Evolutionary conservation across 805 yeast genomes (phyloP).

Genomic region (Ogataea zsoltii): DNA sequence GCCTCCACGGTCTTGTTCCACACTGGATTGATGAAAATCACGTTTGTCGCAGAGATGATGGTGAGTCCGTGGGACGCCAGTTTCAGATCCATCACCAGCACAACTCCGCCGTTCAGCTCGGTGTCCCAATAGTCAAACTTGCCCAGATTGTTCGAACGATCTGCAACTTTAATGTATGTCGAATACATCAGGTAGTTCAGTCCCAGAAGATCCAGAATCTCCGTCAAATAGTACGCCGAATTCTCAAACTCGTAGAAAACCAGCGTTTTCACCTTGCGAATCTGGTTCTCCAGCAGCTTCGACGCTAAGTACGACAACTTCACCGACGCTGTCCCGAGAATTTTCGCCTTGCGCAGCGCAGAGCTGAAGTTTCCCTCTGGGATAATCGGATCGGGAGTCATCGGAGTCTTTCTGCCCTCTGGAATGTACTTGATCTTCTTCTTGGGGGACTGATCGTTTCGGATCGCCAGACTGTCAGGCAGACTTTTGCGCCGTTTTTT

Average conservation of each 20-base stretch:
- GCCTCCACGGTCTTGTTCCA: slow-evolving; percentile 73
- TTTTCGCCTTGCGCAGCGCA: slow-evolving; percentile 34
- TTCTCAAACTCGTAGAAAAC: slow-evolving; percentile 74
- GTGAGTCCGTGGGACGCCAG: slow-evolving; percentile 72
- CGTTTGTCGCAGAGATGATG: slow-evolving; percentile 65
- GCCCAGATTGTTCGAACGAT: slow-evolving; percentile 53
- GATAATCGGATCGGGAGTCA: slow-evolving; percentile 29
- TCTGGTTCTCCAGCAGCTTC: slow-evolving; percentile 53
- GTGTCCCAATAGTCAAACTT: slow-evolving; percentile 46
- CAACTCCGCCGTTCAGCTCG: slow-evolving; percentile 49
- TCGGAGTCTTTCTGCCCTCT: slow-evolving; percentile 17
- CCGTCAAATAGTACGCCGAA: slow-evolving; percentile 66
- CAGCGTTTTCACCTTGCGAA: slow-evolving; percentile 49
- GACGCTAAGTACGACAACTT: slow-evolving; percentile 63
- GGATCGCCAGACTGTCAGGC: slow-evolving; percentile 2
- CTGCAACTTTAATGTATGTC: slow-evolving; percentile 50
- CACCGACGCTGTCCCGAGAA: slow-evolving; percentile 64
- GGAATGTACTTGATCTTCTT: slow-evolving; percentile 22
- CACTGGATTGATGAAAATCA: slow-evolving; percentile 70
- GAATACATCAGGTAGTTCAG: slow-evolving; percentile 64
- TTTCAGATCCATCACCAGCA: slow-evolving; percentile 64
- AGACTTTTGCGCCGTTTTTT: slow-evolving; percentile 1
- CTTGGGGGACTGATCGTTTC: slow-evolving; percentile 16
- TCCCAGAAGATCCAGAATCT: slow-evolving; percentile 62
- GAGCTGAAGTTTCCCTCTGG: slow-evolving; percentile 25